A percentile compares a stretch with the other conserved stretches of the same genome.
Conservation (phyloP, 1,139 yeast species). For the Yamadazyma jaroonii region DNA sequence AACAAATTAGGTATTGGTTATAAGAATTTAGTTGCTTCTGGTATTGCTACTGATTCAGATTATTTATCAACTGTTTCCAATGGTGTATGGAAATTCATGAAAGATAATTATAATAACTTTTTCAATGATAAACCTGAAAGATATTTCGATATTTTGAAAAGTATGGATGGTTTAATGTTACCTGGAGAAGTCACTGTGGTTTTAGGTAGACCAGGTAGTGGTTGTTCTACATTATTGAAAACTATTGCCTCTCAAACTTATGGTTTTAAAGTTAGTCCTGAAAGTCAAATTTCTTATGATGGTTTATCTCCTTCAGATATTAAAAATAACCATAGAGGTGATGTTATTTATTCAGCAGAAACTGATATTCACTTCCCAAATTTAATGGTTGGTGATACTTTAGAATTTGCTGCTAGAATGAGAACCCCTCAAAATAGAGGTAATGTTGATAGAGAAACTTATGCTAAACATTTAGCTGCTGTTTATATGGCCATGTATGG, state of each 20-base stretch:
- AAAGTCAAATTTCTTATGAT: slow-evolving; percentile 39
- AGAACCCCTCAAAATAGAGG: slow-evolving; percentile 44
- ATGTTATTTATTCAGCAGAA: slow-evolving; percentile 53
- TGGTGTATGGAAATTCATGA: slow-evolving; percentile 26
- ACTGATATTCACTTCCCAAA: slow-evolving; percentile 55
- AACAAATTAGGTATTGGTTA: slow-evolving; percentile 67
- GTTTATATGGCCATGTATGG: slow-evolving; percentile 46
- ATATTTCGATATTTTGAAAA: slow-evolving; percentile 29
- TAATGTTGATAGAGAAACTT: slow-evolving; percentile 36
- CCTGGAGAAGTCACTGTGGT: slow-evolving; percentile 80
- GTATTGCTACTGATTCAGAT: slow-evolving; percentile 75
- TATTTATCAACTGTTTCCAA: slow-evolving; percentile 74
- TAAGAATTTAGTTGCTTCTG: slow-evolving; percentile 66
- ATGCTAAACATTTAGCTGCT: slow-evolving; percentile 41
- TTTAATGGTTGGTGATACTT: slow-evolving; percentile 51
- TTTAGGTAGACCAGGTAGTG: slow-evolving; percentile 81
- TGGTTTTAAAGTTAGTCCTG: slow-evolving; percentile 60
- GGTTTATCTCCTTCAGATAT: slow-evolving; percentile 30
- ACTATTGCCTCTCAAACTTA: slow-evolving; percentile 69
- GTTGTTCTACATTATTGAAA: slow-evolving; percentile 76
- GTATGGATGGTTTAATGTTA: slow-evolving; percentile 30
- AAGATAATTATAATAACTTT: slow-evolving; percentile 30
- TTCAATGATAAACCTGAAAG: slow-evolving; percentile 23
- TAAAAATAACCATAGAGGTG: slow-evolving; percentile 32
- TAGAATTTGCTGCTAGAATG: slow-evolving; percentile 43